Evolutionary conservation across 371 early-diverging fungal genomes (phyloP), one percentile per base, ranked within the genome.

Genomic region (Edhazardia aedis): DNA sequence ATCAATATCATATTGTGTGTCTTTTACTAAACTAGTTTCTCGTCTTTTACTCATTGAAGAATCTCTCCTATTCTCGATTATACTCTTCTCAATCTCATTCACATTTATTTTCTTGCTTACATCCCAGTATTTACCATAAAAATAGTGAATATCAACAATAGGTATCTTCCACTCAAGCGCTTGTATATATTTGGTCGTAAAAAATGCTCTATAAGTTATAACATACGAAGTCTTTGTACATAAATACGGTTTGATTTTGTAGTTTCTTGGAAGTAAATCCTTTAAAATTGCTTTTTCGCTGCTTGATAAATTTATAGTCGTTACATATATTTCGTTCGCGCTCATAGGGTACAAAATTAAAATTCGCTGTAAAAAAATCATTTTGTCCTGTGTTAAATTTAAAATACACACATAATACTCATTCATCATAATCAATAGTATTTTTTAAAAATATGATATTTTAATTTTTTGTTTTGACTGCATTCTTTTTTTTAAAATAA

Each of bases 161-260:
- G 61, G 64, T 39, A 72, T 65, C 14, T 58, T 51, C 61, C 62
- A 62, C n/a, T 24, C 55, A 21, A 65, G 39, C 2, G 73, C 73
- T 52, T 65, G 57, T 7, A 69, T 44, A 40, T 62, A 63, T 33
- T 72, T 72, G 28, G 62, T 60, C 16, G 63, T 65, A 40, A 65
- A 59, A 12, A 57, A 26, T 26, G 55, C 36, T 51, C 58, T 68
- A 40, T 67, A 65, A 7, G 60, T 37, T 14, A 67, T 46, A 14
- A 72, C 42, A 55, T 64, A 67, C 7, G 45, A 37, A 11, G 63
- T 67, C 1, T 38, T 57, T 29, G 55, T 27, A 14, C 59, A 50
- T 40, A 72, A 45, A 3, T 18, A 45, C 7, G 29, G 18, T 44
- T 43, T 6, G 9, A 29, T 19, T 9, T 3, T 23, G 16, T 16